phyloP scores from a whole-genome alignment of 805 yeast species.

The Debaryomyces prosopidis region DNA sequence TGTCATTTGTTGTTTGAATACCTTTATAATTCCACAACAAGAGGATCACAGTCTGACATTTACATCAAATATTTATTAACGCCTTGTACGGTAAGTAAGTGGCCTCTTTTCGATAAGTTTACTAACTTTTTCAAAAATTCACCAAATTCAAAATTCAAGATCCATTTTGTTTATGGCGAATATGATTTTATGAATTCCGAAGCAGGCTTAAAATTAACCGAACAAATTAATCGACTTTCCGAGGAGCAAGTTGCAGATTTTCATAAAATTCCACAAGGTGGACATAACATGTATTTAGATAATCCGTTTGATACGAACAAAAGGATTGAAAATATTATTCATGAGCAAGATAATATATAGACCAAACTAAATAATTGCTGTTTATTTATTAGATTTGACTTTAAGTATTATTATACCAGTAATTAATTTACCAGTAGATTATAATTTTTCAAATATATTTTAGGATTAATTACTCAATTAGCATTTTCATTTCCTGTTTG shows the following conservation, averaged over 20 bases:
- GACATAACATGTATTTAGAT: slow-evolving; percentile 46
- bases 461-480: no score
- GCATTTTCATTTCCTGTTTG: no score
- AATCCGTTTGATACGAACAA: slow-evolving; percentile 44
- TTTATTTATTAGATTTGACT: no score
- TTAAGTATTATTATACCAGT: no score
- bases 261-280: slow-evolving; percentile 34
- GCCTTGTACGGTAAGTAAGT: slow-evolving; percentile 60
- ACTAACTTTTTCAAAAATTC: slow-evolving; percentile 6
- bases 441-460: no score
- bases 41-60: slow-evolving; percentile 39
- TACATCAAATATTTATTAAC: slow-evolving; percentile 52
- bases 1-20: slow-evolving; percentile 38
- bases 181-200: slow-evolving; percentile 71
- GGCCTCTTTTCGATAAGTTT: slow-evolving; percentile 65
- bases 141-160: slow-evolving; percentile 22
- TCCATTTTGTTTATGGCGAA: slow-evolving; percentile 62
- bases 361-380: no score
- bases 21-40: slow-evolving; percentile 40
- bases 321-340: slow-evolving; percentile 13
- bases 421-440: no score
- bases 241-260: slow-evolving; percentile 21
- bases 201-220: slow-evolving; percentile 47
- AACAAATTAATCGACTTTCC: slow-evolving; percentile 17
- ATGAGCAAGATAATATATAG: slow-evolving; percentile 1